Evolutionary conservation across 108 stramenopile genomes (phyloP).

Genomic region (Pinguiococcus pyrenoidosus): DNA sequence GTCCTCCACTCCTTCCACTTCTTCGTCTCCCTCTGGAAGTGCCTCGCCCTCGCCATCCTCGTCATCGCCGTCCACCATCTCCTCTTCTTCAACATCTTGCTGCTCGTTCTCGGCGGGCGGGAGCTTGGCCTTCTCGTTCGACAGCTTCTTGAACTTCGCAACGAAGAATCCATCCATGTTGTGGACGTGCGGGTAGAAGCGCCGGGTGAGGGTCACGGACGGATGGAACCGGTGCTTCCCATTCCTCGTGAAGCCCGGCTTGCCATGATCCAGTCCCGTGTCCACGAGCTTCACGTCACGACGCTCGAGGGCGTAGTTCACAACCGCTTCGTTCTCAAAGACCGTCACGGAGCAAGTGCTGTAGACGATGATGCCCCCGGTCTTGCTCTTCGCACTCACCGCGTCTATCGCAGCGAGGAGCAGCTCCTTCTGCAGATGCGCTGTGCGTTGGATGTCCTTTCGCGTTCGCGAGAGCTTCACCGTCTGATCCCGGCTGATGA

Average conservation of each 20-base stretch:
- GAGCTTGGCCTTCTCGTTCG: constrained; percentile 22
- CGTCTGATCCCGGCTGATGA: constrained; percentile 88
- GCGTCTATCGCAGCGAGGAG: constrained; percentile 91
- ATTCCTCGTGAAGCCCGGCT: constrained; percentile 61
- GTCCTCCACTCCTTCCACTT: no score
- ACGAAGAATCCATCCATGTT: constrained; percentile 99
- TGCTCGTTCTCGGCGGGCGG: background rate
- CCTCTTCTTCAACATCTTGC: background rate
- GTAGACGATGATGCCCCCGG: constrained; percentile 91
- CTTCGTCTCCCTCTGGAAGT: no score
- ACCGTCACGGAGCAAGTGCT: constrained; percentile 93
- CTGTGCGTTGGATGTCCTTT: constrained; percentile 58
- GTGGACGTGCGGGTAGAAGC: constrained; percentile 99
- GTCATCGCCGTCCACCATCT: no score
- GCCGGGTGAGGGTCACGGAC: constrained; percentile 65
- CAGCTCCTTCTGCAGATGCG: constrained; percentile 92
- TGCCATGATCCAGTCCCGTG: constrained; percentile 58
- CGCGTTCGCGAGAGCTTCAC: constrained; percentile 75
- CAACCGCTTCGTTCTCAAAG: constrained; percentile 95
- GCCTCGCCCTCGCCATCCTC: no score
- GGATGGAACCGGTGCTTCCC: constrained; percentile 90
- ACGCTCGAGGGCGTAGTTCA: constrained; percentile 83
- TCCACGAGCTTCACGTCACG: constrained; percentile 80
- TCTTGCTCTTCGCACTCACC: constrained; percentile 59
- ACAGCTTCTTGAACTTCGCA: constrained; percentile 83